Evolutionary conservation across 129 eudicot genomes (phyloP).

Genomic region (Glebionis coronaria): DNA sequence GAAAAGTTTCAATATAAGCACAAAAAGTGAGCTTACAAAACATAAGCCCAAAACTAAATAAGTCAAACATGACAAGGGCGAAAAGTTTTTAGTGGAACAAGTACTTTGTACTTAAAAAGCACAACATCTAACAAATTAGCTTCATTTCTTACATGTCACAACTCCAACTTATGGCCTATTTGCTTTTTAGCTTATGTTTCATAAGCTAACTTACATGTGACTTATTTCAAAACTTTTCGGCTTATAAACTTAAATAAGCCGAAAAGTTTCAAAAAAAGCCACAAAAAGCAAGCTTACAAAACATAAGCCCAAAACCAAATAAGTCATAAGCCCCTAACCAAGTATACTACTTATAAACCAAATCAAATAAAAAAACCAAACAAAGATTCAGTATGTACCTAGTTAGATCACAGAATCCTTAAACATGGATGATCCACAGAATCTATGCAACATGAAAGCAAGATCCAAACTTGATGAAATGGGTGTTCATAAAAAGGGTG

Average conservation of each 20-base stretch:
- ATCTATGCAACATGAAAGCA: constrained; percentile 25
- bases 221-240: too few relatives aligned
- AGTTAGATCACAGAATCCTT: constrained; percentile 19
- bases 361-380: neutral
- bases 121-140: neutral
- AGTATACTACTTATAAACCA: neutral
- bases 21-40: too few relatives aligned
- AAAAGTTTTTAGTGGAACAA: neutral
- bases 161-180: too few relatives aligned
- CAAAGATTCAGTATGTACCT: constrained; percentile 16
- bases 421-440: constrained; percentile 30
- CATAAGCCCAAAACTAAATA: too few relatives aligned
- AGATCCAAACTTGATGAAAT: constrained; percentile 31
- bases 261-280: too few relatives aligned
- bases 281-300: too few relatives aligned
- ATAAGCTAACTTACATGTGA: too few relatives aligned
- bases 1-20: too few relatives aligned
- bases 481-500: constrained; percentile 4
- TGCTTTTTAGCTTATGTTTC: too few relatives aligned
- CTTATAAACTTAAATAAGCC: too few relatives aligned
- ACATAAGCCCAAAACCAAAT: too few relatives aligned
- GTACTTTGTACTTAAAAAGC: neutral
- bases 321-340: too few relatives aligned
- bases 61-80: constrained; percentile 8
- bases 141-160: neutral